Base-by-base conservation (phyloP, 1,284 basidiomycete genomes). In the Heterobasidion irregulare region DNA sequence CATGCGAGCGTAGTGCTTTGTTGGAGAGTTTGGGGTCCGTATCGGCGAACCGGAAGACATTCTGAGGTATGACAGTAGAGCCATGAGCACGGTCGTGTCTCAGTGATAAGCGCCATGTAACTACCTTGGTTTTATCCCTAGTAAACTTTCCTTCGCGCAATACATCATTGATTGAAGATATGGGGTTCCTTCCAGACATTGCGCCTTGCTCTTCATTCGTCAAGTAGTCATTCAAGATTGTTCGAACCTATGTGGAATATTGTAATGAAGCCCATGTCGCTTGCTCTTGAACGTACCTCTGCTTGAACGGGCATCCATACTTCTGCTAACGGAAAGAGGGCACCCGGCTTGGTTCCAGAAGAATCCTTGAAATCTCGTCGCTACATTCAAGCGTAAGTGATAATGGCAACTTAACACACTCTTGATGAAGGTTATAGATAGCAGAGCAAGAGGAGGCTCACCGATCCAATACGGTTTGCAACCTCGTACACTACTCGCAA, bases 141-240 rank as follows among this genome's bases (percentile, higher is more conserved):
- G 74, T 76, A 58, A 87, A 83, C 61, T 82, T 85, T 16, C 90
- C 88, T 56, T 92, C 89, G n/a, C 91, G 81, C 41, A 99, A 78
- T 9, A 95, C 86, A 64, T 98, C 96, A 64, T 97, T 98, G 69
- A 99, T 92, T 2, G 95, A 94, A 6, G 88, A 83, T 53, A 98
- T 89, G 1, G 92, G 89, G 66, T 94, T 94, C 45, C 93, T 78
- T 6, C 88, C 84, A 8, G 89, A 78, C 12, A 84, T 77, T 4
- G 84, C 79, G 2, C 86, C 86, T 67, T 86, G 84, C 57, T 90
- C 86, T 63, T 96, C 94, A 68, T 95, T 92, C 26, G 87, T 89
- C 9, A 99, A 76, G 71, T 99, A 98, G 67, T 95, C 93, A 59
- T 88, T 82, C 45, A 99, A 78, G n/a, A 99, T 69, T 2, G 82